Conservation (phyloP, 495 filamentous ascomycete species). For the Melanomma pulvis-pyrius region DNA sequence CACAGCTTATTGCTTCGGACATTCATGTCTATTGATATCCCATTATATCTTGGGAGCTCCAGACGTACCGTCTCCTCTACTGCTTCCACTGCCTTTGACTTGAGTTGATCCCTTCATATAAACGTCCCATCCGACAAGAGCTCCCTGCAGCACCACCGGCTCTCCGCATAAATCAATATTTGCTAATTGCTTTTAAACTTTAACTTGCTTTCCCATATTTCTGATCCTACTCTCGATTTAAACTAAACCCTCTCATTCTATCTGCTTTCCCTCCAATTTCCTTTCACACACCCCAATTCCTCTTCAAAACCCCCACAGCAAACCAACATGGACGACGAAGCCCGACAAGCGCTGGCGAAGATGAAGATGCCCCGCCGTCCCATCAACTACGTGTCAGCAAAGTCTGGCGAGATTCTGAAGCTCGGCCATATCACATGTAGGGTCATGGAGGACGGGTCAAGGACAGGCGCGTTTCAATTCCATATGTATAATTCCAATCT, state of each 20-base stretch:
- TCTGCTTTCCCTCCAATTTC: not conserved
- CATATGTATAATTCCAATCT: conserved; percentile 10
- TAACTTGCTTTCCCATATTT: not conserved
- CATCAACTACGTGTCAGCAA: conserved; percentile 48
- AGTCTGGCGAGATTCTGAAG: conserved; percentile 45
- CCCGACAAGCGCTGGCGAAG: conserved; percentile 19
- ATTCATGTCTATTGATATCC: too few relatives aligned
- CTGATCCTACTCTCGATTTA: not conserved
- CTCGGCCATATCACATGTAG: conserved; percentile 49
- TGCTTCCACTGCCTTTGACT: too few relatives aligned
- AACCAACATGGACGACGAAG: conserved; percentile 32
- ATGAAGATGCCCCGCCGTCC: conserved; percentile 44
- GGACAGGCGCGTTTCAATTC: conserved; percentile 39
- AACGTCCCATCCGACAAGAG: not conserved
- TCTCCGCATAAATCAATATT: conserved; percentile 2
- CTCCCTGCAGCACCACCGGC: conserved; percentile 2
- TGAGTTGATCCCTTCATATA: not conserved
- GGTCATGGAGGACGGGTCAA: conserved; percentile 52
- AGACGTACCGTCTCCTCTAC: too few relatives aligned
- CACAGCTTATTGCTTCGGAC: not conserved
- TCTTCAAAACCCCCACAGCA: not conserved
- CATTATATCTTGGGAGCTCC: too few relatives aligned
- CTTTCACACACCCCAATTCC: not conserved
- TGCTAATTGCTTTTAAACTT: not conserved
- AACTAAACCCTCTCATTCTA: not conserved